phyloP scores from a whole-genome alignment of 2,329 filamentous ascomycete genomes.

The Microdochium paspali region DNA sequence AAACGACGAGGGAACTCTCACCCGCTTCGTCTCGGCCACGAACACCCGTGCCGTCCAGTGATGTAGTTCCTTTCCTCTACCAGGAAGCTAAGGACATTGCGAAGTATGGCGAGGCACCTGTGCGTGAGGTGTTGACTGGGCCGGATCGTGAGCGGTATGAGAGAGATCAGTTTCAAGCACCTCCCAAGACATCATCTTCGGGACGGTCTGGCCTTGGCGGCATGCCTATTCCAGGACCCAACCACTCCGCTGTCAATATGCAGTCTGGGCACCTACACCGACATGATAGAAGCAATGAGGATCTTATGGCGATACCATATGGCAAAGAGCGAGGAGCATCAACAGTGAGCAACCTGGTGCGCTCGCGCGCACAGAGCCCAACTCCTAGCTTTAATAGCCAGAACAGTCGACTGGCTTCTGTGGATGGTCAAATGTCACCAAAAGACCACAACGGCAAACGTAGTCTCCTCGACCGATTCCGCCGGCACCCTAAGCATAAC shows the following conservation, averaged over 20 bases:
- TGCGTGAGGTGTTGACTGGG: conserved; percentile 59
- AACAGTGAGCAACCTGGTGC: conserved; percentile 26
- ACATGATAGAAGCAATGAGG: conserved; percentile 63
- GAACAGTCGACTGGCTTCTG: conserved; percentile 38
- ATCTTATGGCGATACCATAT: conserved; percentile 37
- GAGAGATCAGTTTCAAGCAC: conserved; percentile 37
- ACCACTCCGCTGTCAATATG: conserved; percentile 16
- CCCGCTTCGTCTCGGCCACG: conserved; percentile 68
- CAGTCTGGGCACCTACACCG: conserved; percentile 25
- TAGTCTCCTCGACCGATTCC: conserved; percentile 39
- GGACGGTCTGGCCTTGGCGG: conserved; percentile 49
- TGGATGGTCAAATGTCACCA: conserved; percentile 51
- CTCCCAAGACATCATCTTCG: conserved; percentile 53
- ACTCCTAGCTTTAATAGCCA: conserved; percentile 65
- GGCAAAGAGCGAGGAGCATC: conserved; percentile 44
- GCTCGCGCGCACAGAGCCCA: conserved; percentile 66
- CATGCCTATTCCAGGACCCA: conserved; percentile 56
- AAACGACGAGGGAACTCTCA: conserved; percentile 65
- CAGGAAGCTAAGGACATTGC: conserved; percentile 77
- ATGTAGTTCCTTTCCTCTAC: conserved; percentile 96
- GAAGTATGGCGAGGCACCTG: conserved; percentile 68
- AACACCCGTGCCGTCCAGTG: conserved; percentile 80
- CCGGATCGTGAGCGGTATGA: conserved; percentile 61
- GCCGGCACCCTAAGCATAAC: conserved; percentile 40
- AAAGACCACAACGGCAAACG: conserved; percentile 33